These are phyloP conservation scores for Sugiyamaella americana DNA, from an alignment of 805 yeast species.

Conservation along the genomic window DNA sequence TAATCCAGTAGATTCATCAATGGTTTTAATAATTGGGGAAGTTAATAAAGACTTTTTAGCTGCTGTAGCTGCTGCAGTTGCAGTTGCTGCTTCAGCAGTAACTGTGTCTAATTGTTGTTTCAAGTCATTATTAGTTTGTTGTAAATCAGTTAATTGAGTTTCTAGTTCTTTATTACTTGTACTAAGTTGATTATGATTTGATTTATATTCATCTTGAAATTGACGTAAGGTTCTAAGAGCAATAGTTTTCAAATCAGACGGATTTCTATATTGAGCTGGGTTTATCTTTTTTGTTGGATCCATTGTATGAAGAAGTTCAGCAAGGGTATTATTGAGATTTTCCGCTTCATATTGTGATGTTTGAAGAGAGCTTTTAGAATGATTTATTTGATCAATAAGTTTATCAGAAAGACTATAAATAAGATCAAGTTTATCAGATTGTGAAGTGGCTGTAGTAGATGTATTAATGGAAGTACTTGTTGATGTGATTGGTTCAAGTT, in stretches of 20 bases:
- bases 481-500: slow-evolving; percentile 5
- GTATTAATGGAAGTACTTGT: neutral
- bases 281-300: slow-evolving; percentile 4
- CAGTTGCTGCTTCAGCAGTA: neutral
- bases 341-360: slow-evolving; percentile 1
- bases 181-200: neutral
- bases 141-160: neutral
- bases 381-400: neutral
- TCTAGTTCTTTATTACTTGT: neutral
- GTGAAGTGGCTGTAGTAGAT: slow-evolving; percentile 9
- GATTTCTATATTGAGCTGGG: slow-evolving; percentile 1
- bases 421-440: slow-evolving; percentile 4
- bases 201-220: neutral
- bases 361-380: neutral
- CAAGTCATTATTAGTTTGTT: neutral
- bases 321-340: neutral
- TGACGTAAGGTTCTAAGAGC: neutral
- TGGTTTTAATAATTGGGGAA: too few species aligned
- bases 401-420: slow-evolving; percentile 3
- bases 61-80: neutral
- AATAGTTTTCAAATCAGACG: neutral
- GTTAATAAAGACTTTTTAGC: too few species aligned
- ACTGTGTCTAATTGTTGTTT: neutral
- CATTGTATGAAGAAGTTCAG: slow-evolving; percentile 3
- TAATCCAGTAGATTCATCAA: neutral